A percentile compares a stretch with the other conserved stretches of the same genome.
Conservation (phyloP, 208 protist genomes). For the Leishmania mexicana region DNA sequence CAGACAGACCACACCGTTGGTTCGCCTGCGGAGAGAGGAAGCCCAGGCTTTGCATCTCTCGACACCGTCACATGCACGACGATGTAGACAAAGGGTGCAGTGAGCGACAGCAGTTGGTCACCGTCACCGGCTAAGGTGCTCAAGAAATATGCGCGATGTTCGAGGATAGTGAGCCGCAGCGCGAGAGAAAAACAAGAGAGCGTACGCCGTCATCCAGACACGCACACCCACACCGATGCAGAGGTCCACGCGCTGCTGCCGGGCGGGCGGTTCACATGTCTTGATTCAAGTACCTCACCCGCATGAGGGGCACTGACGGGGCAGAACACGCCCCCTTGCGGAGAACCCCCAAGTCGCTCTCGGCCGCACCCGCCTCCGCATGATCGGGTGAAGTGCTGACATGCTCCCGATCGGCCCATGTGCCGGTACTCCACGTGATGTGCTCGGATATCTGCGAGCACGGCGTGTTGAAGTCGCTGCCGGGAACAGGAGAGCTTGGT, state of each 20-base stretch:
- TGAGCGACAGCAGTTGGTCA: not conserved
- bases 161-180: not conserved
- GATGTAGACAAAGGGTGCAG: not conserved
- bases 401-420: slow-evolving; percentile 3
- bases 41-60: not conserved
- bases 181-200: not conserved
- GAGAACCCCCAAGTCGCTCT: slow-evolving; percentile 7
- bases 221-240: not conserved
- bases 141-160: no score
- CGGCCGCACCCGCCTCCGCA: not conserved
- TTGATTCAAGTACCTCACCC: slow-evolving; percentile 15
- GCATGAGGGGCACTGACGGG: slow-evolving; percentile 1
- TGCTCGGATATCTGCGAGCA: not conserved
- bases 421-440: slow-evolving; percentile 4
- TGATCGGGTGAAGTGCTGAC: not conserved
- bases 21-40: not conserved
- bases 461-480: not conserved
- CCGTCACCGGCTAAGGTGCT: not conserved
- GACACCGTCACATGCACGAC: not conserved
- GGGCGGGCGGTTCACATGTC: slow-evolving; percentile 1
- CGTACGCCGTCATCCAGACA: not conserved
- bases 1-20: not conserved
- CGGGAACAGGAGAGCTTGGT: slow-evolving; percentile 1
- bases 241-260: not conserved
- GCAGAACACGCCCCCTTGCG: not conserved